Percentiles rank a stretch among this genome's conserved stretches.
These are phyloP conservation scores for Aureobasidium sp. DNA, from an alignment of 2,329 filamentous ascomycete species.

Conservation along the genomic window DNA sequence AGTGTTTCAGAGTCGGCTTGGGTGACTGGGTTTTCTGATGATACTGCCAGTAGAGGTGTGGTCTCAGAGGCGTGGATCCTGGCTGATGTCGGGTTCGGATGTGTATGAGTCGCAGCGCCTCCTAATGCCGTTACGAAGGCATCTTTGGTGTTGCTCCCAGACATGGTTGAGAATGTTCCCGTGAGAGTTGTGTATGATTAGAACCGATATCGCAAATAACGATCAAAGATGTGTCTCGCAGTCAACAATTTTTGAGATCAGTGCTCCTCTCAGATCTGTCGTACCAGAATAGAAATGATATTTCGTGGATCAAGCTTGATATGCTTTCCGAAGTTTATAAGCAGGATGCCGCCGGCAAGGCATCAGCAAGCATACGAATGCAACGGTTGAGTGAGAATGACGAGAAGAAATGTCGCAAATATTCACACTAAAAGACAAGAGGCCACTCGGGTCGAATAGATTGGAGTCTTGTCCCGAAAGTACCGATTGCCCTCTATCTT, in stretches of 20 bases:
- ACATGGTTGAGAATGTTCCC: neutral
- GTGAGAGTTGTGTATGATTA: neutral
- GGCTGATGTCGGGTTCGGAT: neutral
- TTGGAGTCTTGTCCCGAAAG: neutral
- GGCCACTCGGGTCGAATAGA: neutral
- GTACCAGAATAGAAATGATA: neutral
- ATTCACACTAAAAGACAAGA: neutral
- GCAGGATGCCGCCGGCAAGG: neutral
- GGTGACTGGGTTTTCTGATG: conserved; percentile 5
- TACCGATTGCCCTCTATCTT: neutral
- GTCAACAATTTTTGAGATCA: neutral
- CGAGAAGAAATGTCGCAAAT: neutral
- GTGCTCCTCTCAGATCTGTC: neutral
- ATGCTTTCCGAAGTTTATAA: neutral
- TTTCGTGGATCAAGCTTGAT: neutral
- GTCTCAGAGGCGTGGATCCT: neutral
- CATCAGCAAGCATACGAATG: neutral
- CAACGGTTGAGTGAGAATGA: neutral
- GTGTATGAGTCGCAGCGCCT: neutral
- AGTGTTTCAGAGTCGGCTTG: conserved; percentile 8
- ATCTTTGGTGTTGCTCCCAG: neutral
- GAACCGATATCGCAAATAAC: neutral
- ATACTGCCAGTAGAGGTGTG: conserved; percentile 12
- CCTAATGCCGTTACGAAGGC: neutral
- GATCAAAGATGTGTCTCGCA: neutral